These are phyloP conservation scores for Allantophomopsis lycopodina DNA, from an alignment of 2,329 filamentous ascomycete genomes.

Conservation along the genomic window DNA sequence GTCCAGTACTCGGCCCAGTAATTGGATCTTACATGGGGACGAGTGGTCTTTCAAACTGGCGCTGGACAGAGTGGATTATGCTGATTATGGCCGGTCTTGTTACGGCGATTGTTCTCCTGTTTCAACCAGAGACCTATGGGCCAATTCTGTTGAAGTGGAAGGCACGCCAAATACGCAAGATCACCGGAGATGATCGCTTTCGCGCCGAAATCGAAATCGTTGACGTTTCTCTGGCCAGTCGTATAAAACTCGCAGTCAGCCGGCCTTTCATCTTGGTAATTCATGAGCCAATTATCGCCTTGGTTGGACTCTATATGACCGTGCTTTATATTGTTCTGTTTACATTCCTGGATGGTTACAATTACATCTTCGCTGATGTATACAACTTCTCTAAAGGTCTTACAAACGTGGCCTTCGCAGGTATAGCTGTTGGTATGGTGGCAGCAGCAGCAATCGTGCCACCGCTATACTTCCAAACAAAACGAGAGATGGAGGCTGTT, in stretches of 20 bases:
- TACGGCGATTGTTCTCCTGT: constrained; percentile 8
- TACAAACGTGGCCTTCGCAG: constrained; percentile 25
- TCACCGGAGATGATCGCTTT: constrained; percentile 14
- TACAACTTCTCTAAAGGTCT: constrained; percentile 26
- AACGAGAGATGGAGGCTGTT: constrained; percentile 3
- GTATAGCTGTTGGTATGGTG: constrained; percentile 22
- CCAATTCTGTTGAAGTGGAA: constrained; percentile 16
- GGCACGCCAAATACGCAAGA: constrained; percentile 12
- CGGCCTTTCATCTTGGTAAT: constrained; percentile 9
- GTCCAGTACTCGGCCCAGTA: constrained; percentile 10
- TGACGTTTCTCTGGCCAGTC: constrained; percentile 3
- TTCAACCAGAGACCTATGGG: constrained; percentile 18
- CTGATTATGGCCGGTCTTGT: constrained; percentile 13
- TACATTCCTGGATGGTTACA: constrained; percentile 32
- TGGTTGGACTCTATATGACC: constrained; percentile 30
- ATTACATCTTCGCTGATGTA: constrained; percentile 27
- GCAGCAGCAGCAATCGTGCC: constrained; percentile 20
- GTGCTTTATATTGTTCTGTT: constrained; percentile 35
- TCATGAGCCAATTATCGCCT: constrained; percentile 17
- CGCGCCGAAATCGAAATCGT: constrained; percentile 9
- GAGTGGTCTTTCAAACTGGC: constrained; percentile 8
- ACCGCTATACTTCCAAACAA: constrained; percentile 3
- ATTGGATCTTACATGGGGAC: constrained; percentile 1
- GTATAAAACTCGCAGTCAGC: constrained; percentile 6
- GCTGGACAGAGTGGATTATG: constrained; percentile 24